Evolutionary conservation across 495 filamentous ascomycete genomes (phyloP), one percentile per base, ranked within the genome.

Genomic region (Zalerion maritima): DNA sequence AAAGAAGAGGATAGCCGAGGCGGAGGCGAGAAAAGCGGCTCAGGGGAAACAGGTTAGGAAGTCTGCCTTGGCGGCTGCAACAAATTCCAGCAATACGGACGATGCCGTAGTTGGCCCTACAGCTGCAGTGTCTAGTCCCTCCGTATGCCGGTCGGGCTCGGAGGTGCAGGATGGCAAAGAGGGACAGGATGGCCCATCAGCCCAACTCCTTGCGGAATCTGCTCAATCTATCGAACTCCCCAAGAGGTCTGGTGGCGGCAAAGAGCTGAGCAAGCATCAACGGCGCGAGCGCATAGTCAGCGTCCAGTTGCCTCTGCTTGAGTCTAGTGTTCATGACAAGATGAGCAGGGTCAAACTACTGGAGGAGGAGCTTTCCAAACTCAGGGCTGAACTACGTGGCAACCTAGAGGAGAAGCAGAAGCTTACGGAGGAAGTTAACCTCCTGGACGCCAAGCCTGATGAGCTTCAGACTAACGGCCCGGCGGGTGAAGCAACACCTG

Each of bases 1-100:
- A 60, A 81, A 71, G 38, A 67, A 67, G 46, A 75, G 65, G 32
- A 87, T 93, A 46, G 78, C 75, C 10, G 75, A 83, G 42, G 64
- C 74, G 20, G 81, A 91, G 47, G 66, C 77, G 18, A 69, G 64
- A 34, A 73, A 69, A 36, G 73, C n/a, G n/a, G n/a, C n/a, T n/a
- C n/a, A 72, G 48, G 57, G 57, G 20, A 73, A 64, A 40, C 47
- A 61, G 16, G 58, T 47, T 30, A 37, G 44, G 19, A 27, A 32
- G 7, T 42, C 42, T 2, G 31, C 28, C 1, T 37, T 37, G 18
- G 43, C 44, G 2, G 35, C 37, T 14, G 31, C 37, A 32, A 10
- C n/a, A n/a, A n/a, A n/a, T n/a, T n/a, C n/a, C n/a, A n/a, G n/a
- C n/a, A n/a, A n/a, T n/a, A n/a, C n/a, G n/a, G n/a, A n/a, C n/a